These are phyloP conservation scores for Penicillium flavigenum DNA, from an alignment of 495 filamentous ascomycete genomes.

Conservation along the genomic window DNA sequence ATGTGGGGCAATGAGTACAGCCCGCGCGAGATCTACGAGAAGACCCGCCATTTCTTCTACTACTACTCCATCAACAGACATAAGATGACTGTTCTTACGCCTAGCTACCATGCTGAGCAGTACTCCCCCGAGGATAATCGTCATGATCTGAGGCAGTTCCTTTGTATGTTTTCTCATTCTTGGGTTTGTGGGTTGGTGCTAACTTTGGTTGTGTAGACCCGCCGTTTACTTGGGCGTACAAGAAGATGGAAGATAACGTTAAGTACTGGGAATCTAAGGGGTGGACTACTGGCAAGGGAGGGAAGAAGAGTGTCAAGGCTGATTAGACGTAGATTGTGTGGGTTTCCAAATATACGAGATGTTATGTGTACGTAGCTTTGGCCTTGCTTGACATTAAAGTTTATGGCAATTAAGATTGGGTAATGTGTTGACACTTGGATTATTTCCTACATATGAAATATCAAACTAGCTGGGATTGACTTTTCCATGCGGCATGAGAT, in stretches of 20 bases:
- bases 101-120: slow-evolving; percentile 54
- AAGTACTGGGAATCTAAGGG: slow-evolving; percentile 42
- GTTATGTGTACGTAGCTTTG: background rate
- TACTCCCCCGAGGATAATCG: slow-evolving; percentile 67
- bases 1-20: slow-evolving; percentile 60
- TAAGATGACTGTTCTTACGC: slow-evolving; percentile 67
- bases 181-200: background rate
- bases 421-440: background rate
- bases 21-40: slow-evolving; percentile 53
- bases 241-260: slow-evolving; percentile 44
- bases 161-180: slow-evolving; percentile 21
- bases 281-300: slow-evolving; percentile 37
- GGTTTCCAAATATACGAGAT: too few species aligned
- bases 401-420: background rate
- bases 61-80: slow-evolving; percentile 58
- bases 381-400: slow-evolving; percentile 1
- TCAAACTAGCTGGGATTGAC: background rate
- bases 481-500: background rate
- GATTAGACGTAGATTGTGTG: slow-evolving; percentile 20
- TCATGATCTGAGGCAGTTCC: slow-evolving; percentile 66
- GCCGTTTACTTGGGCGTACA: slow-evolving; percentile 42
- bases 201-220: slow-evolving; percentile 26
- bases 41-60: slow-evolving; percentile 50
- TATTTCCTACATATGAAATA: background rate
- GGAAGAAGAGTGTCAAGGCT: slow-evolving; percentile 46